Percentiles rank a stretch among this genome's conserved stretches.
Conservation (phyloP, 2,329 filamentous ascomycete genomes). For the Fusarium miscanthi region DNA sequence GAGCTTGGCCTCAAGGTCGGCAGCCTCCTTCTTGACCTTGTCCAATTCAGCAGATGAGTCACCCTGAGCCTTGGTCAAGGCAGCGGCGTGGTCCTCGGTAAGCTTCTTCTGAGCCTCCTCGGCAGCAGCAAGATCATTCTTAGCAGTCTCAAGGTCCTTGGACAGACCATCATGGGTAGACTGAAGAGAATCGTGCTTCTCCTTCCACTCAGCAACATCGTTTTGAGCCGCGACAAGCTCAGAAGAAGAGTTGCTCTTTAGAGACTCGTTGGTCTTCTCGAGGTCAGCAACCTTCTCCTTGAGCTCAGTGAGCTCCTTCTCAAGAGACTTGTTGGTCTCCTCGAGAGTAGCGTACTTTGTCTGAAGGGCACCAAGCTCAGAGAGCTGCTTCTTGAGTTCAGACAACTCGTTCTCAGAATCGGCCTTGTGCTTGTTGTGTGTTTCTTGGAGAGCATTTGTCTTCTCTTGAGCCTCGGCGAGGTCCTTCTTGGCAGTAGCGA, state of each 20-base stretch:
- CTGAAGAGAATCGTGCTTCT: conserved; percentile 43
- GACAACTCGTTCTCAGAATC: conserved; percentile 46
- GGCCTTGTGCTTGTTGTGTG: conserved; percentile 47
- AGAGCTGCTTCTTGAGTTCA: conserved; percentile 47
- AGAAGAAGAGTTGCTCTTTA: conserved; percentile 49
- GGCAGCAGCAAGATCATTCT: conserved; percentile 46
- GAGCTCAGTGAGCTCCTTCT: conserved; percentile 43
- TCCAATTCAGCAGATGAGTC: conserved; percentile 41
- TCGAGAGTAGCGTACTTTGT: conserved; percentile 49
- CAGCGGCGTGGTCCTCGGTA: conserved; percentile 35
- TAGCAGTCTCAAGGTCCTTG: conserved; percentile 46
- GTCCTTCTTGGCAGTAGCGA: conserved; percentile 42
- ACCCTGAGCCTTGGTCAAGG: conserved; percentile 38
- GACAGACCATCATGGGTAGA: conserved; percentile 38
- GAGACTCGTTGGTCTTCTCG: conserved; percentile 42
- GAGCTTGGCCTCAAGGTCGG: conserved; percentile 44
- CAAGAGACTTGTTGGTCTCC: conserved; percentile 41
- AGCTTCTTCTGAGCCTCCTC: conserved; percentile 45
- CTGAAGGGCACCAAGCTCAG: conserved; percentile 47
- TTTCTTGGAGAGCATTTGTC: conserved; percentile 40
- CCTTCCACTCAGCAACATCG: conserved; percentile 43
- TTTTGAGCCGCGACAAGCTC: conserved; percentile 49
- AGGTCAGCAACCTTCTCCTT: conserved; percentile 46
- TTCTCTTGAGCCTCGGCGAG: conserved; percentile 43
- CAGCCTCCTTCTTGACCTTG: conserved; percentile 29